Percentiles rank a stretch among this genome's conserved stretches.
Conservation (phyloP, 257 asterid species). For the Gentiana macrophylla region DNA sequence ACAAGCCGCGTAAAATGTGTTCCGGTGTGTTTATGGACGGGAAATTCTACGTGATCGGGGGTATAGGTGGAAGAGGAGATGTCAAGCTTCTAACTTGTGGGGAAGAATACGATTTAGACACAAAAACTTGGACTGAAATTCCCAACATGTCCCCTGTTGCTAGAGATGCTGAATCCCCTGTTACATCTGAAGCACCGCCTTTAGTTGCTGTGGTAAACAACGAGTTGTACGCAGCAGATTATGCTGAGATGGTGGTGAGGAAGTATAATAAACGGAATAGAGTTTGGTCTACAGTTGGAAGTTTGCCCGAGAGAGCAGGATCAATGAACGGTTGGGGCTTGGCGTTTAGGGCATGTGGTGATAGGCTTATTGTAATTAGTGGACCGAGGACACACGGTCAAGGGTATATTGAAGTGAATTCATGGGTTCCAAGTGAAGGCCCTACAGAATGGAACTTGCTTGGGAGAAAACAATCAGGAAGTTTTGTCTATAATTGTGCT, state of each 20-base stretch:
- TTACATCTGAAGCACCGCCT: conserved; percentile 81
- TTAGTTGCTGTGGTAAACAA: conserved; percentile 75
- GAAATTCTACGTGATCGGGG: conserved; percentile 69
- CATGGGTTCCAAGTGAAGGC: conserved; percentile 43
- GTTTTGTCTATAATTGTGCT: conserved; percentile 95
- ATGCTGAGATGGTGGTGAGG: conserved; percentile 71
- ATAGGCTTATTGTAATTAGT: conserved; percentile 60
- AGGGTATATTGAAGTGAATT: conserved; percentile 43
- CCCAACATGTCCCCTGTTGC: conserved; percentile 78
- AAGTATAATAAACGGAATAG: conserved; percentile 39
- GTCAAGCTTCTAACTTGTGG: conserved; percentile 37
- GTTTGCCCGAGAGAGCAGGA: conserved; percentile 66
- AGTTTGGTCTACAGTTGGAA: conserved; percentile 50
- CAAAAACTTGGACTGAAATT: conserved; percentile 60
- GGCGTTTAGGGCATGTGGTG: conserved; percentile 44
- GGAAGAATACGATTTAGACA: conserved; percentile 42
- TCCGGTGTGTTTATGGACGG: conserved; percentile 74
- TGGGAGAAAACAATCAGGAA: conserved; percentile 63
- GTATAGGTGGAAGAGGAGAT: conserved; percentile 36
- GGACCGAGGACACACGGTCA: conserved; percentile 51
- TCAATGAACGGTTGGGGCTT: conserved; percentile 70
- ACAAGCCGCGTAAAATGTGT: conserved; percentile 73
- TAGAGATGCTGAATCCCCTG: conserved; percentile 45
- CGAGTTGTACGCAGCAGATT: conserved; percentile 72
- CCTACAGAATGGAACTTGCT: conserved; percentile 55